Percentiles rank a stretch among this genome's conserved stretches.
Conservation (phyloP, 495 filamentous ascomycete genomes). For the Viridothelium virens region DNA sequence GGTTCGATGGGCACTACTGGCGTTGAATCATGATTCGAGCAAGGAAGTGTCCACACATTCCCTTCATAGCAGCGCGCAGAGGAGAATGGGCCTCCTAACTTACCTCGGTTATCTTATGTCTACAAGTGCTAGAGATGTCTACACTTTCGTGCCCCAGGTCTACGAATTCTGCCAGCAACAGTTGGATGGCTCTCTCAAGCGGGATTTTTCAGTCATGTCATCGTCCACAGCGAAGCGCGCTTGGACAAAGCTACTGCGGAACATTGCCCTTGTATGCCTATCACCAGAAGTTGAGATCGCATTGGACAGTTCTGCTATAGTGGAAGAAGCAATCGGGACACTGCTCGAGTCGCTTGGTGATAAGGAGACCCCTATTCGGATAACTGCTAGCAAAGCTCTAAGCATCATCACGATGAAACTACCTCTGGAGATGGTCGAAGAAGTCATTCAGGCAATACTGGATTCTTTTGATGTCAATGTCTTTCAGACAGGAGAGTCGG, state of each 20-base stretch:
- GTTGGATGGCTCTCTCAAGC: conserved; percentile 29
- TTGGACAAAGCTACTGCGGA: conserved; percentile 73
- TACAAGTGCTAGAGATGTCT: conserved; percentile 49
- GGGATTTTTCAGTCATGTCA: conserved; percentile 22
- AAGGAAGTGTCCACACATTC: conserved; percentile 11
- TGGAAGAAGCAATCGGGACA: conserved; percentile 71
- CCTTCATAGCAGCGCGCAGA: conserved; percentile 31
- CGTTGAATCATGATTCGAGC: conserved; percentile 39
- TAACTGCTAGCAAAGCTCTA: conserved; percentile 86
- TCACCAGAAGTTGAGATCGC: background rate
- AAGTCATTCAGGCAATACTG: conserved; percentile 80
- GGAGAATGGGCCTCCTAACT: conserved; percentile 62
- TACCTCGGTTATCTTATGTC: conserved; percentile 67
- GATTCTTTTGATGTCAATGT: conserved; percentile 68
- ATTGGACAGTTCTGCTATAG: conserved; percentile 8
- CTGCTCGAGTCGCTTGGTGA: conserved; percentile 63
- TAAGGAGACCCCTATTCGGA: conserved; percentile 78
- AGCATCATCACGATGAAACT: conserved; percentile 76
- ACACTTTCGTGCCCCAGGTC: conserved; percentile 42
- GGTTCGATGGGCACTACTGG: conserved; percentile 58
- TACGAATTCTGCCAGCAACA: conserved; percentile 48
- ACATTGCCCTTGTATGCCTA: conserved; percentile 34
- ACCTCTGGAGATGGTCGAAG: conserved; percentile 65
- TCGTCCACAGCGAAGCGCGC: conserved; percentile 73
- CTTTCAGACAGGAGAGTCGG: conserved; percentile 62